Percentiles rank a stretch among this genome's conserved stretches.
phyloP scores from a whole-genome alignment of 2,329 filamentous ascomycete genomes.

The Fusarium floridanum region DNA sequence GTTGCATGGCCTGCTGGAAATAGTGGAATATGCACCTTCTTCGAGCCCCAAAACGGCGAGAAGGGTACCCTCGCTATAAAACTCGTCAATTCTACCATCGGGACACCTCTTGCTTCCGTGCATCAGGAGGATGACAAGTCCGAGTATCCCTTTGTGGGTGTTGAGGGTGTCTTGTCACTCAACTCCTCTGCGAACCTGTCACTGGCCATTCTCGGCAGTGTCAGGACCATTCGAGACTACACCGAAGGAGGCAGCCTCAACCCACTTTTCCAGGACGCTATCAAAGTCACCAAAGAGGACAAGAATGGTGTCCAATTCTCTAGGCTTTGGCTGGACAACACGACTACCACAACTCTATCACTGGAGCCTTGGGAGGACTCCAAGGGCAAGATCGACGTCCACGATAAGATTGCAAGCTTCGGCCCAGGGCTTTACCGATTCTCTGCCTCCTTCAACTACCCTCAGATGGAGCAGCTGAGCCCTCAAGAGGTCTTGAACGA shows the following conservation, averaged over 20 bases:
- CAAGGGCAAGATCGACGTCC: constrained; percentile 45
- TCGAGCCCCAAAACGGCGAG: constrained; percentile 64
- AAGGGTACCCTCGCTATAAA: constrained; percentile 67
- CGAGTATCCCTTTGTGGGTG: constrained; percentile 61
- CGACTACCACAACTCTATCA: constrained; percentile 66
- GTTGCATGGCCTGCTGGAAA: constrained; percentile 76
- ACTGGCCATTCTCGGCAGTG: constrained; percentile 70
- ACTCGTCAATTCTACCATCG: constrained; percentile 63
- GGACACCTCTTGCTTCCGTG: constrained; percentile 61
- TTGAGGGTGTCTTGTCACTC: constrained; percentile 66
- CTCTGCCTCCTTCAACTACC: constrained; percentile 71
- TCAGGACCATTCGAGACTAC: constrained; percentile 73
- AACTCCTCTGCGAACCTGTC: constrained; percentile 69
- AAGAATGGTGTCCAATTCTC: constrained; percentile 62
- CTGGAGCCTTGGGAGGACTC: constrained; percentile 55
- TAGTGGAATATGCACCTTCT: constrained; percentile 70
- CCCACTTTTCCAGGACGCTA: constrained; percentile 66
- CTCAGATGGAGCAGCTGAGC: constrained; percentile 68
- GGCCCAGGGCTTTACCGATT: constrained; percentile 68
- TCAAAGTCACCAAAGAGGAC: constrained; percentile 55
- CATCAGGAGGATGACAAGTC: constrained; percentile 48
- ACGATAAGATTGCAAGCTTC: constrained; percentile 61
- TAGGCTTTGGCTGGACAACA: constrained; percentile 72
- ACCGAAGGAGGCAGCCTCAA: constrained; percentile 68
- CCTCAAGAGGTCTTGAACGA: constrained; percentile 63